Evolutionary conservation across 192 early-diverging fungal genomes (phyloP).

Genomic region (Thamnidium elegans): DNA sequence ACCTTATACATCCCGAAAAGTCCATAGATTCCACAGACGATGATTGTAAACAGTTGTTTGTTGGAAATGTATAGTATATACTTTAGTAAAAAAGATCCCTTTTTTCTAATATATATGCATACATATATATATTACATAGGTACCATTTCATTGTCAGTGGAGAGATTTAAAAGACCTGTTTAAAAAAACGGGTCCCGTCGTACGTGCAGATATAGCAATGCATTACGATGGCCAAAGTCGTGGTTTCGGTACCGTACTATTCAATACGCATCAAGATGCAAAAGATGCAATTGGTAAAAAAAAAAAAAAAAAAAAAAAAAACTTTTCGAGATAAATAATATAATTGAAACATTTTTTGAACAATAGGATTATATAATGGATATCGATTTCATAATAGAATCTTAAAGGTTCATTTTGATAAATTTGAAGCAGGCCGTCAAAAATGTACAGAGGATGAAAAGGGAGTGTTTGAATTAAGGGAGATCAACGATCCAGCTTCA

Average conservation of each 20-base stretch:
- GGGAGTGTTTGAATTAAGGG: background rate
- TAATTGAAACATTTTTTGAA: background rate
- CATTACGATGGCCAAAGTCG: constrained; percentile 63
- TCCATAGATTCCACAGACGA: no score
- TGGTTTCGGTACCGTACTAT: constrained; percentile 74
- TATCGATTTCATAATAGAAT: constrained; percentile 49
- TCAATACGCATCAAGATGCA: constrained; percentile 65
- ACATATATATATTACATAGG: constrained; percentile 25
- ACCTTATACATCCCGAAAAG: no score
- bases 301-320: background rate
- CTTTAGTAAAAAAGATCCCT: background rate
- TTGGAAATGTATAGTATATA: constrained; percentile 60
- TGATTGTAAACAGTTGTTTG: constrained; percentile 53
- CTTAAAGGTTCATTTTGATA: constrained; percentile 53
- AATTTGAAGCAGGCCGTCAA: constrained; percentile 31
- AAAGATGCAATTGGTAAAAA: constrained; percentile 62
- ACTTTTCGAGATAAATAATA: background rate
- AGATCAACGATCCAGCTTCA: background rate
- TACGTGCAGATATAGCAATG: constrained; percentile 65
- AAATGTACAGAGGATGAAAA: background rate
- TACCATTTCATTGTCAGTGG: constrained; percentile 76
- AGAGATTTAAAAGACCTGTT: constrained; percentile 83
- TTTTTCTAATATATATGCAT: background rate
- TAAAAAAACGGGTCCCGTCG: constrained; percentile 61
- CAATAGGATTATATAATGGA: constrained; percentile 46